These are phyloP conservation scores for Umbilicaria muhlenbergii DNA, from an alignment of 495 filamentous ascomycete species.

Conservation along the genomic window DNA sequence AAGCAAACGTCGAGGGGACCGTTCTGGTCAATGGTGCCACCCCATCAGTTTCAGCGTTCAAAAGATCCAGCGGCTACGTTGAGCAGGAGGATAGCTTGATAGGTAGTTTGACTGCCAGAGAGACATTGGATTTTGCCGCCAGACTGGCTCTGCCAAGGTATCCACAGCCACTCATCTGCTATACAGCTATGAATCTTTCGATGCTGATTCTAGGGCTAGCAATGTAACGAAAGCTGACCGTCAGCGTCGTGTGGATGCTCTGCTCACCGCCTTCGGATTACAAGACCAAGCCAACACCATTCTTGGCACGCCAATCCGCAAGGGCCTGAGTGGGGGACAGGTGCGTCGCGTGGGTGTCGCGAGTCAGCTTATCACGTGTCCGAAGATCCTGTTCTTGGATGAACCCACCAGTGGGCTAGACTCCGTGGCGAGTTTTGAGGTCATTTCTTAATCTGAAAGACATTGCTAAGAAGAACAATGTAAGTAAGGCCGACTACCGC, in stretches of 20 bases:
- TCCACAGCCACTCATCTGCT: background rate
- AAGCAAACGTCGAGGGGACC: slow-evolving; percentile 14
- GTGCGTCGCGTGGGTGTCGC: slow-evolving; percentile 66
- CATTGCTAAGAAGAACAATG: slow-evolving; percentile 49
- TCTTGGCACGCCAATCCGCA: slow-evolving; percentile 64
- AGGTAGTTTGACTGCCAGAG: slow-evolving; percentile 58
- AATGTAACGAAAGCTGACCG: slow-evolving; percentile 31
- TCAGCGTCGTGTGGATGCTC: slow-evolving; percentile 33
- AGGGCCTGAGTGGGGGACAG: slow-evolving; percentile 69
- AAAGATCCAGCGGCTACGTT: slow-evolving; percentile 50
- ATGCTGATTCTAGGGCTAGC: slow-evolving; percentile 10
- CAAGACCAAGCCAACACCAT: slow-evolving; percentile 45
- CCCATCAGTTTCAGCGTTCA: background rate
- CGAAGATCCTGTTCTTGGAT: slow-evolving; percentile 66
- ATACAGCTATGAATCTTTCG: background rate
- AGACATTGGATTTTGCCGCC: slow-evolving; percentile 59
- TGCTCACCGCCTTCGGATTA: slow-evolving; percentile 47
- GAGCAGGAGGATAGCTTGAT: slow-evolving; percentile 78
- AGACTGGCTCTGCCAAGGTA: slow-evolving; percentile 42
- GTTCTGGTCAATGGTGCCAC: slow-evolving; percentile 3
- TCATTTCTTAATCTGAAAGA: slow-evolving; percentile 48
- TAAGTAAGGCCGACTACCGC: slow-evolving; percentile 27
- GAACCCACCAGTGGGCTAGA: slow-evolving; percentile 73
- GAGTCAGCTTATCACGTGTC: slow-evolving; percentile 61
- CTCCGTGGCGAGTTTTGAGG: slow-evolving; percentile 50